Conservation (phyloP, 805 yeast species). For the Pichia kluyveri region DNA sequence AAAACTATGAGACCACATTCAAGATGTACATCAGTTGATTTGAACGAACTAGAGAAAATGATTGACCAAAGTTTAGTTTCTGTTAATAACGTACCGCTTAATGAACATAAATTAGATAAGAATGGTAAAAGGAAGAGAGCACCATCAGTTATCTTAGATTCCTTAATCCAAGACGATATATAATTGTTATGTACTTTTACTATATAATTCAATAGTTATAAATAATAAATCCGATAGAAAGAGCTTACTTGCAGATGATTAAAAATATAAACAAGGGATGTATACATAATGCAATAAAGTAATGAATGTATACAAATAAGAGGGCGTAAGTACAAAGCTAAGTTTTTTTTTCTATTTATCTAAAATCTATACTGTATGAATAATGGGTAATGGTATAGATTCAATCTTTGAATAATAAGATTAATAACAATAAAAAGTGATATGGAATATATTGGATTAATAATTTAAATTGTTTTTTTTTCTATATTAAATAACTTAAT, state of each 20-base stretch:
- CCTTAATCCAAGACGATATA: constrained; percentile 20
- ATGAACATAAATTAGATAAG: not conserved
- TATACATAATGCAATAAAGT: not conserved
- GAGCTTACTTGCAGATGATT: not conserved
- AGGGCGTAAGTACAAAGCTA: not conserved
- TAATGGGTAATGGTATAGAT: too few species aligned
- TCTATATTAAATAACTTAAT: constrained; percentile 30
- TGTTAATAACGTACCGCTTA: not conserved
- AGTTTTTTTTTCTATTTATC: too few species aligned
- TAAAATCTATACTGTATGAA: too few species aligned
- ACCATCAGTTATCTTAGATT: constrained; percentile 33
- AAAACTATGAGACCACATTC: not conserved
- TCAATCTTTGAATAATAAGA: too few species aligned
- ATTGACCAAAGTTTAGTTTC: constrained; percentile 6
- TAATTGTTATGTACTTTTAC: too few species aligned
- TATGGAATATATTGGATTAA: too few species aligned
- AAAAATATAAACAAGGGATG: not conserved
- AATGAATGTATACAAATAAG: not conserved
- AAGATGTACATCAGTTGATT: constrained; percentile 6
- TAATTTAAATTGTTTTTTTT: too few species aligned
- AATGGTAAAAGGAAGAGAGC: constrained; percentile 20
- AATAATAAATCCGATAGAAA: too few species aligned
- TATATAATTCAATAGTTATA: too few species aligned
- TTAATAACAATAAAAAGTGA: too few species aligned
- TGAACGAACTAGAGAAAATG: constrained; percentile 10